Conservation (phyloP, 2,329 filamentous ascomycete species). For the Phialophora tarda region DNA sequence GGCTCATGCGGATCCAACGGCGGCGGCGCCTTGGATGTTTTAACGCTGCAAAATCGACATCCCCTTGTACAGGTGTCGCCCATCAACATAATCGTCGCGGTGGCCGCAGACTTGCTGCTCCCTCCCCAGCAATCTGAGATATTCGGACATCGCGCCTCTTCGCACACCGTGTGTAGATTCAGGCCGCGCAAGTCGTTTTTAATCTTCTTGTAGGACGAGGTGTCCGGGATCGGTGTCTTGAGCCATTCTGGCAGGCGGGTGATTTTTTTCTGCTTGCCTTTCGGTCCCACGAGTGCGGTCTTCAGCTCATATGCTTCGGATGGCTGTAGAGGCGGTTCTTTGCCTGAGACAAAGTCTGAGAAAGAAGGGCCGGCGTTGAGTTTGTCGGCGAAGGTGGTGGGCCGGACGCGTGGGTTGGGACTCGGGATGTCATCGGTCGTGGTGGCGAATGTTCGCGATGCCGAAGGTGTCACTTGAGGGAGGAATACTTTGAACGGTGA, state of each 20-base stretch:
- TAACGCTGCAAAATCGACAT: slow-evolving; percentile 96
- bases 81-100: slow-evolving; percentile 99
- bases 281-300: slow-evolving; percentile 65
- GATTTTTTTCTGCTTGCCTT: slow-evolving; percentile 68
- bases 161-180: slow-evolving; percentile 92
- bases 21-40: slow-evolving; percentile 76
- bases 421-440: slow-evolving; percentile 48
- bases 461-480: slow-evolving; percentile 14
- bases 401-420: slow-evolving; percentile 47
- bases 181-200: slow-evolving; percentile 90
- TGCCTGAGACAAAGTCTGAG: slow-evolving; percentile 63
- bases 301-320: slow-evolving; percentile 65
- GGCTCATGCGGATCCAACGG: slow-evolving; percentile 95
- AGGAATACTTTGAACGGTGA: slow-evolving; percentile 40
- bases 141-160: slow-evolving; percentile 96
- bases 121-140: slow-evolving; percentile 99
- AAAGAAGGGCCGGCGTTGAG: slow-evolving; percentile 70
- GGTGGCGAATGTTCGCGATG: slow-evolving; percentile 51
- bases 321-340: slow-evolving; percentile 50
- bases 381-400: slow-evolving; percentile 65
- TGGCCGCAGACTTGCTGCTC: slow-evolving; percentile 82
- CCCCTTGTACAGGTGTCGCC: slow-evolving; percentile 96
- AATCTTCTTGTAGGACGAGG: slow-evolving; percentile 90
- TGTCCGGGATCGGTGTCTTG: slow-evolving; percentile 89
- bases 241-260: slow-evolving; percentile 88